Base-by-base conservation (phyloP, 345 rosid species). In the Gossypium arboreum region DNA sequence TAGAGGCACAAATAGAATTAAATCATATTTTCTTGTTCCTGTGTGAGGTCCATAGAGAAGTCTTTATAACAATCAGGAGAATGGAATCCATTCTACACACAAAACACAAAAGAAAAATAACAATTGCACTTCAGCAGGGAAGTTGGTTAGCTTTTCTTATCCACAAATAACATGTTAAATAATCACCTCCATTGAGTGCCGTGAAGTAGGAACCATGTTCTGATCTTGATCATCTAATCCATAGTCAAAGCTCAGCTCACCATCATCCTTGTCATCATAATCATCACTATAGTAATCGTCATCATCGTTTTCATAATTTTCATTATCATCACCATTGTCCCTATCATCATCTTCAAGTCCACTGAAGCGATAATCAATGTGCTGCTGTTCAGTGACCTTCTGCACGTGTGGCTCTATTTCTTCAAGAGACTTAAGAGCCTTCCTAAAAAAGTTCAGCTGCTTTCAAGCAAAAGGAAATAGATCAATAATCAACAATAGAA, bases 361-460 rank as follows among this genome's bases (percentile, higher is more conserved):
- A 45, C 84, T 81, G 81, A 96, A 92, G 76, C 85, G 92, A 88
- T 91, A 93, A 81, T 93, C 97, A 75, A 96, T 93, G 77, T 93
- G 98, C 72, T 92, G 91, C 65, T 88, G 84, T 80, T 85, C 89
- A 27, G 94, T 63, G 60, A 96, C 84, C 78, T 71, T 52, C 79
- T 86, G 87, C 67, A 96, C 90, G 76, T 87, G 88, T 17, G 93
- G 97, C 77, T 96, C 98, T 72, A 92, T 86, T 48, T 79, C 88
- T 84, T 93, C 99, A 74, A 96, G 97, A 73, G 91, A 88, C 78
- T 77, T 86, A 54, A 93, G 85, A 73, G 94, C 97, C 80, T 93
- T 96, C 85, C 82, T 89, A 79, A 96, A 89, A 84, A 96, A 89
- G 79, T 84, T 83, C 86, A 88, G 79, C 99, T 96, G 90, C 86